These are phyloP conservation scores for Lachnum nothofagi DNA, from an alignment of 2,329 filamentous ascomycete genomes.

Conservation along the genomic window DNA sequence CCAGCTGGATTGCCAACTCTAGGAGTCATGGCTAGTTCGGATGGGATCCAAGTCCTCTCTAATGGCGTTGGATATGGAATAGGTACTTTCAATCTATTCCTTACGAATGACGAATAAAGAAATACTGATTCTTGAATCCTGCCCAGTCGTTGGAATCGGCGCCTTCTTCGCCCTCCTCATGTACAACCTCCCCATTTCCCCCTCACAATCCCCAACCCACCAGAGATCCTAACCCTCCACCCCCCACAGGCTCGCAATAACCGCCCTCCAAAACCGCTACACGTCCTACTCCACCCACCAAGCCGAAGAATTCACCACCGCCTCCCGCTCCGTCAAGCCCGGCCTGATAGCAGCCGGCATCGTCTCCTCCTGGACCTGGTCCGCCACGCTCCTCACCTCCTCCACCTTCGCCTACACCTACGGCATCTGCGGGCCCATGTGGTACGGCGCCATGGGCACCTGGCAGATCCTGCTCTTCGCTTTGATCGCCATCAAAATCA, in stretches of 20 bases:
- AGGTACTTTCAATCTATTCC: too few species aligned
- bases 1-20: neutral
- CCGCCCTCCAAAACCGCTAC: conserved; percentile 40
- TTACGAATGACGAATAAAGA: too few species aligned
- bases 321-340: conserved; percentile 16
- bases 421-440: conserved; percentile 39
- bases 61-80: conserved; percentile 44
- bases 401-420: conserved; percentile 40
- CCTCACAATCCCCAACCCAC: neutral
- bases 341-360: conserved; percentile 20
- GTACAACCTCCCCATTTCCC: conserved; percentile 16
- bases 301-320: conserved; percentile 33
- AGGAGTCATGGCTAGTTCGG: neutral
- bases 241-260: conserved; percentile 30
- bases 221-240: too few species aligned
- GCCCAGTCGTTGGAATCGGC: conserved; percentile 46
- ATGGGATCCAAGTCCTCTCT: conserved; percentile 22
- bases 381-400: conserved; percentile 40
- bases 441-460: conserved; percentile 39
- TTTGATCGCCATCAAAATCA: conserved; percentile 40
- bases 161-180: conserved; percentile 40
- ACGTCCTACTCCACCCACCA: conserved; percentile 35
- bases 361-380: conserved; percentile 47
- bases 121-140: too few species aligned
- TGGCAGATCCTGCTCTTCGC: conserved; percentile 40